Percentiles rank a stretch among this genome's conserved stretches.
Evolutionary conservation across 2,329 filamentous ascomycete species (phyloP).

Genomic region (Hawksworthiomyces lignivorus): DNA sequence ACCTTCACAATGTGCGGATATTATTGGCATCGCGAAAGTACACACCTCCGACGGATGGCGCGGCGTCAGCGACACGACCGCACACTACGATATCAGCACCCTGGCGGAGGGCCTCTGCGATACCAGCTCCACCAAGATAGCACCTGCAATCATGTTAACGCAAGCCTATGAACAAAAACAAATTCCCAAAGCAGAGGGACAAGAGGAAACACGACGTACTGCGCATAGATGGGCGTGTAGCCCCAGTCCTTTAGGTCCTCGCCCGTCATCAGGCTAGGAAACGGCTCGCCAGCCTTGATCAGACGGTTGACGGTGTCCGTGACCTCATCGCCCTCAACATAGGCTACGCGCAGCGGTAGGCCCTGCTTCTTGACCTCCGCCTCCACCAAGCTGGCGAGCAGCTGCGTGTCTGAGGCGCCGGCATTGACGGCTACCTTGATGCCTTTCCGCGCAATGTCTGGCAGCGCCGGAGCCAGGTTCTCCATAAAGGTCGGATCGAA

Average conservation of each 20-base stretch:
- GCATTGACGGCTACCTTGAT: slow-evolving; percentile 26
- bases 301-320: slow-evolving; percentile 11
- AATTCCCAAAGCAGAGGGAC: no score
- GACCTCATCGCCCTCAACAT: slow-evolving; percentile 25
- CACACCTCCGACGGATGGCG: slow-evolving; percentile 32
- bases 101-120: slow-evolving; percentile 23
- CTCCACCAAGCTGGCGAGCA: slow-evolving; percentile 9
- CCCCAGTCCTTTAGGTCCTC: slow-evolving; percentile 10
- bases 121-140: slow-evolving; percentile 35
- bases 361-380: slow-evolving; percentile 15
- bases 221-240: slow-evolving; percentile 5
- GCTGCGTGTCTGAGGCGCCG: slow-evolving; percentile 22
- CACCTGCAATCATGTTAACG: slow-evolving; percentile 4
- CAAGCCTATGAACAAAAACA: no score
- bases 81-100: slow-evolving; percentile 30
- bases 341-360: slow-evolving; percentile 22
- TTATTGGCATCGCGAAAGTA: no score
- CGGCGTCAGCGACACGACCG: slow-evolving; percentile 30
- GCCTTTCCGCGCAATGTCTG: slow-evolving; percentile 16
- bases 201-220: slow-evolving; percentile 13
- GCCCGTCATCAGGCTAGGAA: slow-evolving; percentile 9
- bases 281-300: slow-evolving; percentile 7
- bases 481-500: slow-evolving; percentile 25
- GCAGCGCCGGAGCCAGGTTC: slow-evolving; percentile 21
- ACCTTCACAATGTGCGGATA: no score